Base-by-base conservation (phyloP, 176 grass and related monocot species). In the Raddia distichophylla region DNA sequence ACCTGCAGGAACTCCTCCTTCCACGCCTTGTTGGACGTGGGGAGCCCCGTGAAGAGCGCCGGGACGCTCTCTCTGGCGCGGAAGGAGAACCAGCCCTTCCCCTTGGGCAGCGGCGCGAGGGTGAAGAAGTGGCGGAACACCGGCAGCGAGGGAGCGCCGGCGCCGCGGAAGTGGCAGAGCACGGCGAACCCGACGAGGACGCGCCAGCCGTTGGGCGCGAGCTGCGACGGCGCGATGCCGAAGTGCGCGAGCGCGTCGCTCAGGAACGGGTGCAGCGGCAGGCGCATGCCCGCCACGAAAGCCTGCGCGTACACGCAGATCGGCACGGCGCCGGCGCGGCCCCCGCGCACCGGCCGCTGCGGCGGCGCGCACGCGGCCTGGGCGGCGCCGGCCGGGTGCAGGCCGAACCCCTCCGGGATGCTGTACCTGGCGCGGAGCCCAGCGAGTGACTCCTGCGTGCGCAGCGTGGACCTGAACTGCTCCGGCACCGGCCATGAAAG, bases 141-240 rank as follows among this genome's bases (percentile, higher is more conserved):
- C 5, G 53, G 85, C 7, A 81, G 62, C 7, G 85, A 69, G 47
- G 85, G 78, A 69, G 70, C 18, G 27, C 77, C 78, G 13, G 71
- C 70, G 32, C 85, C 71, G 62, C 77, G 77, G 61, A 86, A 86
- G 62, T 86, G 78, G 77, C 62, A 86, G 62, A 86, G 85, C 85
- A 81, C 85, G 32, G 62, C 70, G 71, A 86, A 86, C 0, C 77
- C 71, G 51, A 40, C 53, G 5, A 86, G 69, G 17, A 60, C 45
- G 84, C 84, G 84, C 84, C 77, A 86, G 42, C 84, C 84, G 77
- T 86, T 86, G 77, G 84, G 84, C 15, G 76, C 84, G 9, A 86
- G 76, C 84, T 81, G 77, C 62, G 77, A 80, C 77, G 85, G 85
- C 27, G 77, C 77, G 78, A 86, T 68, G 61, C 71, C 85, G 78